Base-by-base conservation (phyloP, 2,329 filamentous ascomycete species). In the Albophoma yamanashiensis region DNA sequence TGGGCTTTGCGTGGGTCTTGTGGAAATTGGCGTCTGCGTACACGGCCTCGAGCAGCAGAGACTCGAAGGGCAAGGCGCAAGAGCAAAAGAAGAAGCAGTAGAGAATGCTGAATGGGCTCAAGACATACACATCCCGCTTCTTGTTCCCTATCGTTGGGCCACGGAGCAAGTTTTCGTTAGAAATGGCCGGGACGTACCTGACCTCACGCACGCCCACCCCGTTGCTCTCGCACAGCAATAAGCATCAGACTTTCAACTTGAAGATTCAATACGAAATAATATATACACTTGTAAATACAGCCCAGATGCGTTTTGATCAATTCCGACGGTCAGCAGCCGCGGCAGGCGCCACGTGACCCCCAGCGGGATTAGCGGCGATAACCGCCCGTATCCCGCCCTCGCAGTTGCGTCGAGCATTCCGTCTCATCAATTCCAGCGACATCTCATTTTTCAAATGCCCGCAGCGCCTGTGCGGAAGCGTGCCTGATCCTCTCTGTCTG, bases 1-100 rank as follows among this genome's bases (percentile, higher is more conserved):
- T 87, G 45, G 89, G 89, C 0, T 89, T 90, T 69, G 68, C 78
- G n/a, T 92, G 88, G 86, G 78, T 91, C 22, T 66, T 87, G 20
- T 86, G 82, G 80, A 86, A 82, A 68, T 71, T 89, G 50, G 36
- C 68, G 11, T 61, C 58, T 12, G 65, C 55, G 8, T 61, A 59
- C 20, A 43, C 39, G 39, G 59, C 45, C 2, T 59, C 60, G 27
- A 61, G 60, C 2, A 55, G 62, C 42, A 58, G 57, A 22, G 36
- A 55, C 31, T 14, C n/a, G 15, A 31, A 71, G 20, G 68, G 65
- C 12, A 53, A 55, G 47, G 63, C 36, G 31, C 31, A 47, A 11
- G 50, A 60, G 1, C 57, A 60, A 22, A 70, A 68, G 64, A 69
- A 70, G 63, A 62, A 63, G 42, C 64, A 67, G 38, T 65, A 64